Evolutionary conservation across 352 stramenopile species (phyloP).

Genomic region (Pythium myriotylum): DNA sequence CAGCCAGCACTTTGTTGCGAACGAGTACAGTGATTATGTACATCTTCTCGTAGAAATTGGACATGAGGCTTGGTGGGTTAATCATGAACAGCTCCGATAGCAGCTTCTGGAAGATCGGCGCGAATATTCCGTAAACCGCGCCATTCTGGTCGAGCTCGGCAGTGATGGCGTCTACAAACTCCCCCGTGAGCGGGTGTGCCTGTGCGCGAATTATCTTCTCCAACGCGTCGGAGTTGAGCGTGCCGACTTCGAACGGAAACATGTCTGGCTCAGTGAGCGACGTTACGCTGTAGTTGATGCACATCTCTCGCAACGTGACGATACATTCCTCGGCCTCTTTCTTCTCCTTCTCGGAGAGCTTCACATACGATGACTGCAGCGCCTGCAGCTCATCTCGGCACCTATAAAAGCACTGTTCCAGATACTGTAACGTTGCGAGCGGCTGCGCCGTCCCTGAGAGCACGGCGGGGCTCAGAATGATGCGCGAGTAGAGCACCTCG

Average conservation of each 20-base stretch:
- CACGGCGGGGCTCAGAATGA: slow-evolving; percentile 55
- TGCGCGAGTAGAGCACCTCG: slow-evolving; percentile 75
- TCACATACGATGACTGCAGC: slow-evolving; percentile 64
- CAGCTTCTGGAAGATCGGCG: slow-evolving; percentile 80
- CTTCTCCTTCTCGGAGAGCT: slow-evolving; percentile 51
- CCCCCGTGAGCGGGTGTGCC: slow-evolving; percentile 49
- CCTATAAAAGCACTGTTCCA: slow-evolving; percentile 78
- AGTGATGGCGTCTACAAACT: slow-evolving; percentile 62
- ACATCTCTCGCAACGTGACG: slow-evolving; percentile 67
- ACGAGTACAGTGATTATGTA: slow-evolving; percentile 60
- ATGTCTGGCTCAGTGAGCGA: slow-evolving; percentile 84
- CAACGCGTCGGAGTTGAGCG: slow-evolving; percentile 68
- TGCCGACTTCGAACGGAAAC: slow-evolving; percentile 71
- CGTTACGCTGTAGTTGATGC: slow-evolving; percentile 86
- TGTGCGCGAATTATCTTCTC: slow-evolving; percentile 72
- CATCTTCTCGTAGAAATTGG: slow-evolving; percentile 80
- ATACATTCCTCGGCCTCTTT: slow-evolving; percentile 54
- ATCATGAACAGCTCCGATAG: slow-evolving; percentile 80
- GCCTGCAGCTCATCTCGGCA: slow-evolving; percentile 73
- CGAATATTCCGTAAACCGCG: slow-evolving; percentile 58
- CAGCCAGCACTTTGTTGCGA: slow-evolving; percentile 67
- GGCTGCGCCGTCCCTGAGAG: slow-evolving; percentile 56
- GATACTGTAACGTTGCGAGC: slow-evolving; percentile 62
- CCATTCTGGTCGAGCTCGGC: slow-evolving; percentile 53
- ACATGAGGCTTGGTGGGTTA: slow-evolving; percentile 75